Conservation (phyloP, 495 filamentous ascomycete species). For the Aspergillus coremiiformis region DNA sequence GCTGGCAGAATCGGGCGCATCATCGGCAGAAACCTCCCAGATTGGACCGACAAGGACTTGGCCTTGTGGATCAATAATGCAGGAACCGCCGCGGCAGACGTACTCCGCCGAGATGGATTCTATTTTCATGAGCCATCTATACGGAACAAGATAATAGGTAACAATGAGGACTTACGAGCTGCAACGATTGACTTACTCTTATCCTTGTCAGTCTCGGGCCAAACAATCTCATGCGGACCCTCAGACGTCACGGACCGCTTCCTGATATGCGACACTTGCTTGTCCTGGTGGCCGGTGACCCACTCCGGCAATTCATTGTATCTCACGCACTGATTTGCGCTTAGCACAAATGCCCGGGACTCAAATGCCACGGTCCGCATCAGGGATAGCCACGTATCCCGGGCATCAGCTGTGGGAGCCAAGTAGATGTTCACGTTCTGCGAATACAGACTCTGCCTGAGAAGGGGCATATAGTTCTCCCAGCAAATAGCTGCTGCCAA, state of each 20-base stretch:
- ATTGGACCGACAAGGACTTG: slow-evolving; percentile 71
- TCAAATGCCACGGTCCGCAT: slow-evolving; percentile 78
- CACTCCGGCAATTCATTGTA: slow-evolving; percentile 50
- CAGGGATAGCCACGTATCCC: slow-evolving; percentile 75
- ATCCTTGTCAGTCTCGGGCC: slow-evolving; percentile 23
- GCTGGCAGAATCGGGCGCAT: slow-evolving; percentile 25
- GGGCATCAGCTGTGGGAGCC: slow-evolving; percentile 80
- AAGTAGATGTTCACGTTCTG: slow-evolving; percentile 93
- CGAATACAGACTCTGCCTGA: slow-evolving; percentile 70
- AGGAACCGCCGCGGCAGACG: slow-evolving; percentile 67
- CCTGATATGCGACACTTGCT: slow-evolving; percentile 1
- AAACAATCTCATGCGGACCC: slow-evolving; percentile 49
- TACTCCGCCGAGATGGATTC: slow-evolving; percentile 22
- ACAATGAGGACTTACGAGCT: slow-evolving; percentile 1
- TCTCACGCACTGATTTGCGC: slow-evolving; percentile 73
- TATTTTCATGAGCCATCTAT: not conserved
- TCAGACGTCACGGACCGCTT: slow-evolving; percentile 36
- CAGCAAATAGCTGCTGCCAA: slow-evolving; percentile 88
- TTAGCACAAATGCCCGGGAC: slow-evolving; percentile 79
- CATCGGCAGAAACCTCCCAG: slow-evolving; percentile 63
- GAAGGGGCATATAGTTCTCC: slow-evolving; percentile 95
- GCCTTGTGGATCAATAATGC: slow-evolving; percentile 73
- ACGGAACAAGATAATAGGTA: not conserved
- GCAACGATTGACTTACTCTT: not conserved
- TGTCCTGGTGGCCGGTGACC: slow-evolving; percentile 32